phyloP scores from a whole-genome alignment of 2,329 filamentous ascomycete species.

The Scedosporium minutisporum region DNA sequence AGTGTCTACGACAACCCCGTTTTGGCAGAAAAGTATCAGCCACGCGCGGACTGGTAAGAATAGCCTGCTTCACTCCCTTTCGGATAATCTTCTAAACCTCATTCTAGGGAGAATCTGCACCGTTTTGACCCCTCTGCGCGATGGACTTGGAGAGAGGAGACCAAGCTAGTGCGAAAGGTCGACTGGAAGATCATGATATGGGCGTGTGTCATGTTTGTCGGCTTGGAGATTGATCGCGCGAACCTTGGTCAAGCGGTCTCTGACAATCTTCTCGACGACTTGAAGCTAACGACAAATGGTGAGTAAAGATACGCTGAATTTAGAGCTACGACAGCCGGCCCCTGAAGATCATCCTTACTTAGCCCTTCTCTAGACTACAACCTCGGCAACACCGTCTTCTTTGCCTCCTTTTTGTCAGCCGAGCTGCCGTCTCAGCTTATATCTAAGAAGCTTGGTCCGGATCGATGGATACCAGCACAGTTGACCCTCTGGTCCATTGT shows the following conservation, averaged over 20 bases:
- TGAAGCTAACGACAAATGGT: constrained; percentile 32
- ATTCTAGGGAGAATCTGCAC: constrained; percentile 28
- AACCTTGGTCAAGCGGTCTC: constrained; percentile 37
- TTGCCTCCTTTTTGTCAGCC: constrained; percentile 20
- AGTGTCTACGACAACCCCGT: constrained; percentile 28
- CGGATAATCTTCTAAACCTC: no score
- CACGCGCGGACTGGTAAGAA: constrained; percentile 15
- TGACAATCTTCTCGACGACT: constrained; percentile 35
- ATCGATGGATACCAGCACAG: constrained; percentile 50
- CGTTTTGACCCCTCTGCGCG: constrained; percentile 35
- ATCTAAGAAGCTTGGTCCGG: constrained; percentile 46
- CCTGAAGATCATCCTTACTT: background rate
- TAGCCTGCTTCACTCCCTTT: background rate
- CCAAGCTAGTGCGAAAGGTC: constrained; percentile 26
- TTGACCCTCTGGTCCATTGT: constrained; percentile 48
- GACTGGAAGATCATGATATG: constrained; percentile 35
- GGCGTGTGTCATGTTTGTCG: constrained; percentile 30
- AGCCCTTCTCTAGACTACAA: constrained; percentile 19
- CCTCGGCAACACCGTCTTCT: constrained; percentile 23
- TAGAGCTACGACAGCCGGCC: background rate
- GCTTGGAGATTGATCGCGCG: constrained; percentile 37
- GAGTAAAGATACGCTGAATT: background rate
- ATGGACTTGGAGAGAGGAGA: constrained; percentile 32
- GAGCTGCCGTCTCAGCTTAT: constrained; percentile 50
- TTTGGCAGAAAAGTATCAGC: constrained; percentile 24